Evolutionary conservation across 176 grass and related monocot species (phyloP).

Genomic region (Dendrocalamus sinicus): DNA sequence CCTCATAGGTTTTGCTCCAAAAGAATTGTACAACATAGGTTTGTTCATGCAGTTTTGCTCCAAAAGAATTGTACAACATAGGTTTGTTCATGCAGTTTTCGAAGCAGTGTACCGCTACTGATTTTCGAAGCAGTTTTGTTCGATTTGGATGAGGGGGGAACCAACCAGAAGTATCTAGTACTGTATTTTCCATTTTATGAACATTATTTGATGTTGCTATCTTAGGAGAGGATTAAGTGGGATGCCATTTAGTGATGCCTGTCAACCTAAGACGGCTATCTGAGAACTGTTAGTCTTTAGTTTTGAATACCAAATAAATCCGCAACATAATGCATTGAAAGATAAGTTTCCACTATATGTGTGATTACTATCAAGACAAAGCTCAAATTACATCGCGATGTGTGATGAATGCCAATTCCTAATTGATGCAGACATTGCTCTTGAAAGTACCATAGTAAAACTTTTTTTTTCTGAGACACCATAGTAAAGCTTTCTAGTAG

Average conservation of each 20-base stretch:
- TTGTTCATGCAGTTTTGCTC: constrained; percentile 7
- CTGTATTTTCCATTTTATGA: neutral
- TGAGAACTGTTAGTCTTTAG: neutral
- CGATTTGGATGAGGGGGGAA: constrained; percentile 11
- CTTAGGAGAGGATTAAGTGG: neutral
- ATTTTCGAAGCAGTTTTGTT: constrained; percentile 43
- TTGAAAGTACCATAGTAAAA: neutral
- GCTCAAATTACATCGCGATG: neutral
- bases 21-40: constrained; percentile 36
- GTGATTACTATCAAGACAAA: neutral
- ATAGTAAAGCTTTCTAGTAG: neutral
- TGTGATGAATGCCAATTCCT: neutral
- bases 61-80: constrained; percentile 33
- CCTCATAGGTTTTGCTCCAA: constrained; percentile 28
- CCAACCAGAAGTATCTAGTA: neutral
- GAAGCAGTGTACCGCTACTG: neutral
- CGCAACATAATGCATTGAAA: no score
- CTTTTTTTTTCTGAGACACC: neutral
- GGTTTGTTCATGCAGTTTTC: constrained; percentile 12
- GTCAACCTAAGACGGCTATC: neutral
- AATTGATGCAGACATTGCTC: neutral
- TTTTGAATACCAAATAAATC: neutral
- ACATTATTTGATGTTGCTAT: neutral
- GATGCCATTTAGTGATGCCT: constrained; percentile 26
- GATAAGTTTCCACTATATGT: neutral